Evolutionary conservation across 192 early-diverging fungal genomes (phyloP).

Genomic region (Podila epigama): DNA sequence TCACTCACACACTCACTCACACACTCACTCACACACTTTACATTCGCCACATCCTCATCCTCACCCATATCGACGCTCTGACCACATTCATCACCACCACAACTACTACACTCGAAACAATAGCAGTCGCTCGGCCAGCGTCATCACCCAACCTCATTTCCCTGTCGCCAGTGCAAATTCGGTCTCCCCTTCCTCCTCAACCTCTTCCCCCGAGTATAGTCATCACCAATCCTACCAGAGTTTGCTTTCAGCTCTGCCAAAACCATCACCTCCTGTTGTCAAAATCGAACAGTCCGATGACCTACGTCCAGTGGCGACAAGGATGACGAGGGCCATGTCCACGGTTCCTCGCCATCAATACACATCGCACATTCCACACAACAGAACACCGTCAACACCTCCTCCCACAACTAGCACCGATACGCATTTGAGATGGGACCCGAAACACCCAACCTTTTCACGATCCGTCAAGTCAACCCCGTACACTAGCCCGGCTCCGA

Average conservation of each 20-base stretch:
- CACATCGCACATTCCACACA: too few species aligned
- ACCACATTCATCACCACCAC: not conserved
- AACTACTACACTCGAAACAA: not conserved
- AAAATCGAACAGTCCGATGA: not conserved
- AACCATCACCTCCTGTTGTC: not conserved
- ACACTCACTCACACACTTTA: constrained; percentile 9
- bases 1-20: not conserved
- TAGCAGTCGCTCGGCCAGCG: not conserved
- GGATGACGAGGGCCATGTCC: too few species aligned
- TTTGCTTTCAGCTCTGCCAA: not conserved
- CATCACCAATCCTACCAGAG: not conserved
- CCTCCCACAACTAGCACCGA: not conserved
- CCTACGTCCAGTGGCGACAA: too few species aligned
- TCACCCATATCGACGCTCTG: too few species aligned
- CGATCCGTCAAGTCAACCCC: not conserved
- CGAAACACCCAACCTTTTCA: too few species aligned
- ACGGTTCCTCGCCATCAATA: too few species aligned
- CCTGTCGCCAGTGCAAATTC: not conserved
- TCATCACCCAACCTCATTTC: not conserved
- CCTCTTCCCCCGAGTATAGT: not conserved
- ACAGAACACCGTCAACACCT: not conserved
- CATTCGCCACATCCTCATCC: constrained; percentile 1
- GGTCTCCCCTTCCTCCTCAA: not conserved
- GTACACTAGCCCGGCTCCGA: not conserved
- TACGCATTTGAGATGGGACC: too few species aligned